Conservation (phyloP, 139 green algal genomes). For the Zygnema circumcarinatum region DNA sequence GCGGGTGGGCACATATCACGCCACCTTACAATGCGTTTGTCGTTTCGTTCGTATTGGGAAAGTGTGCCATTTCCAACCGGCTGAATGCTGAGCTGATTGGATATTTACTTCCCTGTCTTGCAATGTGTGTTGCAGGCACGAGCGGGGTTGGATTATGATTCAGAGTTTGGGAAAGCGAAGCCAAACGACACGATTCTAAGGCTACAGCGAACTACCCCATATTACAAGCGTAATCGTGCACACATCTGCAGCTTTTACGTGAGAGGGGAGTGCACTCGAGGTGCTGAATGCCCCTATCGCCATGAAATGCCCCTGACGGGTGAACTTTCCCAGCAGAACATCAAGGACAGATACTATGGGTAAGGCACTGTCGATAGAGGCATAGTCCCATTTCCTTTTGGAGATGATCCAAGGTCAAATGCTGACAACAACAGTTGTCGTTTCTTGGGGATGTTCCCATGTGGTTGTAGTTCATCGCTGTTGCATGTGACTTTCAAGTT, state of each 20-base stretch:
- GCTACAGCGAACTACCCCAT: slow-evolving; percentile 88
- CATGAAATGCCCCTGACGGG: slow-evolving; percentile 61
- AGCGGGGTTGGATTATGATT: slow-evolving; percentile 53
- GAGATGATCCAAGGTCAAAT: slow-evolving; percentile 3
- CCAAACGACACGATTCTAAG: slow-evolving; percentile 80
- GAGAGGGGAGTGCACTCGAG: slow-evolving; percentile 89
- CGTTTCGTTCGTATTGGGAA: too few species aligned
- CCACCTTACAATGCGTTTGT: too few species aligned
- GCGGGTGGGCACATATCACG: too few species aligned
- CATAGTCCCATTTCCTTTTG: neutral
- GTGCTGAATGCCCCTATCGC: slow-evolving; percentile 90
- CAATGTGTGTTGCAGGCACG: slow-evolving; percentile 22
- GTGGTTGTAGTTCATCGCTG: too few species aligned
- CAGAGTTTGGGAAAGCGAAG: slow-evolving; percentile 44
- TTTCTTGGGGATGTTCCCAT: too few species aligned
- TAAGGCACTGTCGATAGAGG: slow-evolving; percentile 12
- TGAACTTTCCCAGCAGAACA: slow-evolving; percentile 90
- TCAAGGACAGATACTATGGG: slow-evolving; percentile 97
- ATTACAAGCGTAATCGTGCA: slow-evolving; percentile 96
- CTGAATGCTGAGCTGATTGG: neutral
- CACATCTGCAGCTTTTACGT: slow-evolving; percentile 96
- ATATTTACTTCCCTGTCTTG: neutral
- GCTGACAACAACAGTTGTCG: slow-evolving; percentile 5
- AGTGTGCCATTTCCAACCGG: too few species aligned
- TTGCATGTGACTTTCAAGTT: too few species aligned